Percentiles rank a stretch among this genome's conserved stretches.
phyloP scores from a whole-genome alignment of 495 filamentous ascomycete genomes.

The Usnea hakonensis region DNA sequence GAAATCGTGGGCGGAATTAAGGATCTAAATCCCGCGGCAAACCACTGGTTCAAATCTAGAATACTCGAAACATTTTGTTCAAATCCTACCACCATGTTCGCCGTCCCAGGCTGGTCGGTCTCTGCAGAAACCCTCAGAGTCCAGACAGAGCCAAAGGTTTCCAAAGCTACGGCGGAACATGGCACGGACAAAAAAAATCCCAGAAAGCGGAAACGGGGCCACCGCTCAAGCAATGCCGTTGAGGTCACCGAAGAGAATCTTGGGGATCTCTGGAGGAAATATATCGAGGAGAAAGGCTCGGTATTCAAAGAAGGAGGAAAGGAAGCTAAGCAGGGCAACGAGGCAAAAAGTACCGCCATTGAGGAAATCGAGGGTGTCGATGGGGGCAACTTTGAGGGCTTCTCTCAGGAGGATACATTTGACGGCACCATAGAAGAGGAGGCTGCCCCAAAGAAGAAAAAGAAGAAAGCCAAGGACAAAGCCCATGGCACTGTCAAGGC shows the following conservation, averaged over 20 bases:
- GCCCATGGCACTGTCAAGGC: constrained; percentile 22
- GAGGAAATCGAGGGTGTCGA: not conserved
- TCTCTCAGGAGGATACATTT: constrained; percentile 1
- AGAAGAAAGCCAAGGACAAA: constrained; percentile 29
- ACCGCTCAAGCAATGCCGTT: constrained; percentile 33
- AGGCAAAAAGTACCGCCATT: not conserved
- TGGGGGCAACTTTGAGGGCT: not conserved
- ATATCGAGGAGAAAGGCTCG: constrained; percentile 52
- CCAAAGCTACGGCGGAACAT: constrained; percentile 19
- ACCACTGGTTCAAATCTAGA: not conserved
- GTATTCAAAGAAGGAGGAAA: constrained; percentile 36
- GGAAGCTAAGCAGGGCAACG: constrained; percentile 15
- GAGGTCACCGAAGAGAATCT: constrained; percentile 65
- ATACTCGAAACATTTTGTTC: not conserved
- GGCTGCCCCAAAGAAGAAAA: constrained; percentile 24
- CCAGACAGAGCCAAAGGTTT: constrained; percentile 46
- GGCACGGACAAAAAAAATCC: constrained; percentile 31
- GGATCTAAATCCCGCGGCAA: not conserved
- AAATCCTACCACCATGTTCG: constrained; percentile 58
- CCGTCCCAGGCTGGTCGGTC: constrained; percentile 84
- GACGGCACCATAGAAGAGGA: constrained; percentile 13
- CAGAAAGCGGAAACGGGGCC: constrained; percentile 49
- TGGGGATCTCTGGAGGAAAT: constrained; percentile 63
- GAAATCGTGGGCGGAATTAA: not conserved
- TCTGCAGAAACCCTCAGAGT: constrained; percentile 59